Percentiles rank a stretch among this genome's conserved stretches.
phyloP scores from a whole-genome alignment of 345 rosid genomes.

The Rhodamnia rubescens region DNA sequence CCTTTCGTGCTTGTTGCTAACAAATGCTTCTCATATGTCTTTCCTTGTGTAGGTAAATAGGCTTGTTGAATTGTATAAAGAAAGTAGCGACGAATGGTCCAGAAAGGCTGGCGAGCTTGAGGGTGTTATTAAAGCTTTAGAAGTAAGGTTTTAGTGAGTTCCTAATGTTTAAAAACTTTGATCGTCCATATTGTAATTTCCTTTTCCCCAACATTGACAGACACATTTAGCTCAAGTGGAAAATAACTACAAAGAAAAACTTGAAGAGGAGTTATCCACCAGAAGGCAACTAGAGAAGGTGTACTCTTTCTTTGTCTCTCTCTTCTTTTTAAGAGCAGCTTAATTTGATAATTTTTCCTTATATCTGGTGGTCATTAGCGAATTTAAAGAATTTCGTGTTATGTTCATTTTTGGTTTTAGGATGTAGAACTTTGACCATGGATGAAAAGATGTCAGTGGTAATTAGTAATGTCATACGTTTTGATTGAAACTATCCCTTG shows the following conservation, averaged over 20 bases:
- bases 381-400: neutral
- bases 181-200: neutral
- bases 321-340: neutral
- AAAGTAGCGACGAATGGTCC: constrained; percentile 94
- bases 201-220: constrained; percentile 16
- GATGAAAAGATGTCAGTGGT: neutral
- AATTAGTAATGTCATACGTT: neutral
- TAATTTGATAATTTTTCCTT: neutral
- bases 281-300: constrained; percentile 73
- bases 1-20: neutral
- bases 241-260: constrained; percentile 56
- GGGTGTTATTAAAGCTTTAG: constrained; percentile 88
- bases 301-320: neutral
- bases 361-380: neutral
- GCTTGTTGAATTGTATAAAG: constrained; percentile 84
- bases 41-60: constrained; percentile 45
- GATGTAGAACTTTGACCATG: neutral
- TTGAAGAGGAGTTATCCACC: constrained; percentile 63
- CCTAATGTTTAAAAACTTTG: neutral
- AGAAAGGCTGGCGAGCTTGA: constrained; percentile 92
- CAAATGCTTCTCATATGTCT: neutral
- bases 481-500: neutral
- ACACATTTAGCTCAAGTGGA: constrained; percentile 63
- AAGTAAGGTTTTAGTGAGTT: constrained; percentile 30
- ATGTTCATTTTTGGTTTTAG: neutral